Evolutionary conservation across 371 early-diverging fungal genomes (phyloP), one percentile per base, ranked within the genome.

Genomic region (Coemansia sp.): DNA sequence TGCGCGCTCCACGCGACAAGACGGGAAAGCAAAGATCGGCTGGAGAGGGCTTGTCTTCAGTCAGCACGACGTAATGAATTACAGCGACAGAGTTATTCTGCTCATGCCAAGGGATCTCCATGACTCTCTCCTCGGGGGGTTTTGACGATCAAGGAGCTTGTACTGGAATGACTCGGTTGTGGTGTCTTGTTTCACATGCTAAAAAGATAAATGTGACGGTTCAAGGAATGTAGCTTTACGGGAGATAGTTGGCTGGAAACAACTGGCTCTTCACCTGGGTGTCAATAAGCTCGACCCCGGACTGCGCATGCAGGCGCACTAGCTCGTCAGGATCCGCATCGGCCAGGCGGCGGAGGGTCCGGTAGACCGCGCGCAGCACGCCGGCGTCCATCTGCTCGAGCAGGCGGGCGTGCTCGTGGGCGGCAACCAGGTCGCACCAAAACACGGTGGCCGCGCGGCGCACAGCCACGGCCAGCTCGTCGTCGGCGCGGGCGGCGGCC

Each of bases 381-480:
- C 82, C 85, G 3, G 77, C 58, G 7, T 90, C 90, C 20, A 85
- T 81, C 35, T 82, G 71, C 20, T 81, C 81, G 38, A 88, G 53
- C 16, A 86, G 77, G 9, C 86, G 80, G 10, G 67, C 63, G 1
- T 81, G 20, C 20, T 20, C 85, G 20, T 90, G 76, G 10, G 89
- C 92, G 39, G 90, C 81, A 59, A 92, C 82, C 55, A 94, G 62
- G 5, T 82, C 81, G 41, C 88, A 65, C 42, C 90, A 81, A 16
- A 90, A 68, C 48, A 90, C 86, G 26, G 85, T 83, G 0, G 89
- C 87, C 5, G 89, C 91, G 59, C 91, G 74, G 50, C 91, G 81
- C 43, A 89, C 80, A 56, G 89, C 88, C 5, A 80, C 67, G 41
- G 74, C 78, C 36, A 82, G 81, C 59, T 87, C 89, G 39, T 88